These are phyloP conservation scores for Peronospora farinosa DNA, from an alignment of 352 stramenopile genomes.

Conservation along the genomic window DNA sequence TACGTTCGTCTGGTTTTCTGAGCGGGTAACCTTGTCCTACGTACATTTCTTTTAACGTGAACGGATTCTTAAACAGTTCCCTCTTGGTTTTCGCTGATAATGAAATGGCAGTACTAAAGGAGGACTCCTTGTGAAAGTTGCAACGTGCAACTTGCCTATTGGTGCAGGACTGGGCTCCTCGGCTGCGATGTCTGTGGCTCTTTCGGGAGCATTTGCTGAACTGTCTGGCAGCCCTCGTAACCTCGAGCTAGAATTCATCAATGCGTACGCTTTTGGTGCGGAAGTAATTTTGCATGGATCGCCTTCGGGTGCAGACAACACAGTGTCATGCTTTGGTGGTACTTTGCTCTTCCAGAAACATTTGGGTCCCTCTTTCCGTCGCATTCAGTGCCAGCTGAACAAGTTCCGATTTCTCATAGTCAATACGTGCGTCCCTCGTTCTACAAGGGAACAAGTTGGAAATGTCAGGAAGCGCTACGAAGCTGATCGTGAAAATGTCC, in stretches of 20 bases:
- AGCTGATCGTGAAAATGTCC: slow-evolving; percentile 31
- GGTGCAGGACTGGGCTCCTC: slow-evolving; percentile 89
- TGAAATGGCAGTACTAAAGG: slow-evolving; percentile 8
- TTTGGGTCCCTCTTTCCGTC: slow-evolving; percentile 37
- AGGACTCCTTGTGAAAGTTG: slow-evolving; percentile 44
- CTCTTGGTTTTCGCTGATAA: slow-evolving; percentile 1
- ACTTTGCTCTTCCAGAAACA: slow-evolving; percentile 75
- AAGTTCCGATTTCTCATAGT: slow-evolving; percentile 83
- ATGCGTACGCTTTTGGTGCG: slow-evolving; percentile 79
- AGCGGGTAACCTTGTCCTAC: slow-evolving; percentile 15
- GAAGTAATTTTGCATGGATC: slow-evolving; percentile 88
- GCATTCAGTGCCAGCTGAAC: slow-evolving; percentile 48
- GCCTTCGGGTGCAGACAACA: slow-evolving; percentile 91
- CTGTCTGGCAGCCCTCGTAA: slow-evolving; percentile 23
- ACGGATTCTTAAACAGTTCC: slow-evolving; percentile 1
- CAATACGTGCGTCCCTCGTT: slow-evolving; percentile 87
- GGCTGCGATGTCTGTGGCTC: slow-evolving; percentile 82
- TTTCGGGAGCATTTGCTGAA: slow-evolving; percentile 56
- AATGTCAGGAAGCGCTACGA: slow-evolving; percentile 69
- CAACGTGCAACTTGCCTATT: slow-evolving; percentile 60
- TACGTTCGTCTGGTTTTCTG: slow-evolving; percentile 35
- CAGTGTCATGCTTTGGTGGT: slow-evolving; percentile 82
- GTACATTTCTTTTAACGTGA: background rate
- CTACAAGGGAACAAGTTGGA: slow-evolving; percentile 79
- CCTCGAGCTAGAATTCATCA: slow-evolving; percentile 52